phyloP scores from a whole-genome alignment of 768 basidiomycete genomes.

The Boletales sp. region DNA sequence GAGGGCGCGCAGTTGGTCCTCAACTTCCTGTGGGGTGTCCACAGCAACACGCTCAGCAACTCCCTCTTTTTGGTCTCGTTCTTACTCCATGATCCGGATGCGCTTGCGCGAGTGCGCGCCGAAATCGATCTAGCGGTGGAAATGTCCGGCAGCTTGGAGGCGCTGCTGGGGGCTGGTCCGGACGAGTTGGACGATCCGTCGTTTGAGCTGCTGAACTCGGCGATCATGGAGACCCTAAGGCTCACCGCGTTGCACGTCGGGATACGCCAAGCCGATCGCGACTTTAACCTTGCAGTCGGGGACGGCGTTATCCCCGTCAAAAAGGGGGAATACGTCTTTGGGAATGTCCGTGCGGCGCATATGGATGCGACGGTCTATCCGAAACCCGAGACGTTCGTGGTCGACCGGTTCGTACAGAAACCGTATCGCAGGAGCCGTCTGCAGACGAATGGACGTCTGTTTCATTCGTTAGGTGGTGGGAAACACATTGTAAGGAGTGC shows the following conservation, averaged over 20 bases:
- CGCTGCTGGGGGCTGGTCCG: conserved; percentile 9
- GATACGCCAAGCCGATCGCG: conserved; percentile 12
- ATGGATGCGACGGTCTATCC: conserved; percentile 14
- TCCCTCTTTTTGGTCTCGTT: conserved; percentile 16
- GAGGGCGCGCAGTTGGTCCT: conserved; percentile 19
- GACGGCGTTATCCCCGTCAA: conserved; percentile 11
- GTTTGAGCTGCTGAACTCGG: conserved; percentile 21
- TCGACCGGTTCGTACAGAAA: conserved; percentile 17
- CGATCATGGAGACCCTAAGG: conserved; percentile 26
- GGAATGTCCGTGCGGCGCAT: conserved; percentile 15
- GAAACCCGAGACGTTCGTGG: conserved; percentile 11
- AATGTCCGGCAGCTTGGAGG: conserved; percentile 10
- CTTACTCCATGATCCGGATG: conserved; percentile 42
- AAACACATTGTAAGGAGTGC: conserved; percentile 14
- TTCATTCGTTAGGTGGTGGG: conserved; percentile 15
- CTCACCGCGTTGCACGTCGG: conserved; percentile 16
- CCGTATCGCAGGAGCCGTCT: conserved; percentile 12
- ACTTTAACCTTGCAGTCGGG: conserved; percentile 14
- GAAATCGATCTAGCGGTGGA: conserved; percentile 39
- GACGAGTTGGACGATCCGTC: conserved; percentile 14
- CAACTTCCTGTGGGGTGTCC: conserved; percentile 19
- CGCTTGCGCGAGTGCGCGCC: conserved; percentile 41
- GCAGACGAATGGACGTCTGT: conserved; percentile 10
- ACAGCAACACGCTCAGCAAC: conserved; percentile 21
- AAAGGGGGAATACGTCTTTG: conserved; percentile 20